Evolutionary conservation across 495 filamentous ascomycete genomes (phyloP).

Genomic region (Xylaria intraflava): DNA sequence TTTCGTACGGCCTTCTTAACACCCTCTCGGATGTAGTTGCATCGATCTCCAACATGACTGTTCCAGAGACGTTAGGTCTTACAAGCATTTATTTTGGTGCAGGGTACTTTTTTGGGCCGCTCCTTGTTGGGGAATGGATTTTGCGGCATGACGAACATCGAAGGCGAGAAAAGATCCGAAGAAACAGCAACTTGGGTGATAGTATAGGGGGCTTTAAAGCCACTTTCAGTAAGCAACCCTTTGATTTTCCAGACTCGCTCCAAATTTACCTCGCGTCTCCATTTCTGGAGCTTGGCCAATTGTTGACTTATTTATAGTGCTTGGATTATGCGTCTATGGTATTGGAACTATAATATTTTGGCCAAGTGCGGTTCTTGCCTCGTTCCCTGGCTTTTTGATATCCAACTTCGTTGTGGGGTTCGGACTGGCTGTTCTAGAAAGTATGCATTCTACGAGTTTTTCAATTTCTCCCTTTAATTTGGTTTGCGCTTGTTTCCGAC

Average conservation of each 20-base stretch:
- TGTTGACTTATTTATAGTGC: slow-evolving; percentile 45
- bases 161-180: slow-evolving; percentile 15
- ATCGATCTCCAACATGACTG: slow-evolving; percentile 31
- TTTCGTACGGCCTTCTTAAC: slow-evolving; percentile 76
- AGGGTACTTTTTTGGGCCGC: slow-evolving; percentile 59
- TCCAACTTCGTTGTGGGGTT: slow-evolving; percentile 59
- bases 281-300: background rate
- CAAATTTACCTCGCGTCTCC: background rate
- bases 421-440: slow-evolving; percentile 60
- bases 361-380: slow-evolving; percentile 54
- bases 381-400: slow-evolving; percentile 59
- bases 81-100: slow-evolving; percentile 39
- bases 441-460: background rate
- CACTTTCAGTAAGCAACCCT: slow-evolving; percentile 20
- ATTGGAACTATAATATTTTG: slow-evolving; percentile 62
- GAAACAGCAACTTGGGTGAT: slow-evolving; percentile 18
- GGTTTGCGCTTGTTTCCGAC: background rate
- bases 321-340: slow-evolving; percentile 54
- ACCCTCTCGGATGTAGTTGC: slow-evolving; percentile 58
- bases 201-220: slow-evolving; percentile 28
- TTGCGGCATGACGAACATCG: slow-evolving; percentile 51
- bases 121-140: slow-evolving; percentile 61
- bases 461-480: background rate
- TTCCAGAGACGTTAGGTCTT: slow-evolving; percentile 33
- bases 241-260: no score